Evolutionary conservation across 1,139 yeast genomes (phyloP), one percentile per base, ranked within the genome.

Genomic region (Saccharomyces hybrid): DNA sequence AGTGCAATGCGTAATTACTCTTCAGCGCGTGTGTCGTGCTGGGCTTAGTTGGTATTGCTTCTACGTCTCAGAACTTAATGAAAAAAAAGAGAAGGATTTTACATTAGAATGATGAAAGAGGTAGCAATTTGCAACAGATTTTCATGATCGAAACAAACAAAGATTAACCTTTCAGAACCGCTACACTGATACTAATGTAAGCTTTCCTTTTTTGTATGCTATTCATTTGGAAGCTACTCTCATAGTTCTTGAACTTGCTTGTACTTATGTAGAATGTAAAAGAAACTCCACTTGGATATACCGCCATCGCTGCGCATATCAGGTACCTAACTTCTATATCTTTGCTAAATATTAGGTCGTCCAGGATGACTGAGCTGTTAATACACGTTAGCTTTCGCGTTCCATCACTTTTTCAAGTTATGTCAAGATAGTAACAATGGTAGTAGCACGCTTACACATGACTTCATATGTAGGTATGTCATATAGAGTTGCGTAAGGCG

Each of bases 101-200:
- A 38, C 44, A 16, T 50, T 44, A 42, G 16, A 42, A 50, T 50
- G 52, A 50, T 50, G 52, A 50, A 50, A 50, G 28, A 50, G 52
- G 52, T 50, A 50, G 52, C 52, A 47, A 27, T 30, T 41, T 34
- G 42, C 26, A 48, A 30, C 52, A 50, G 52, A 50, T 44, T 44
- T 42, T 23, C 26, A 51, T 54, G 58, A 49, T 49, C 47, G 58
- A 57, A 38, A 47, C 31, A 41, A 50, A 52, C 53, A 55, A 55
- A 47, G 49, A 34, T 47, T 38, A 38, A 52, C 55, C 62, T 62
- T 57, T 50, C 68, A 63, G 68, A 64, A 64, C 68, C 67, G 67
- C 67, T 64, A 64, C 67, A 61, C 68, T 64, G 68, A 63, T 44
- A 50, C 47, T 30, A 14, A 26, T 27, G 46, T 25, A 16, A 9